phyloP scores from a whole-genome alignment of 2,329 filamentous ascomycete genomes.

The Ophiostoma perfectum region DNA sequence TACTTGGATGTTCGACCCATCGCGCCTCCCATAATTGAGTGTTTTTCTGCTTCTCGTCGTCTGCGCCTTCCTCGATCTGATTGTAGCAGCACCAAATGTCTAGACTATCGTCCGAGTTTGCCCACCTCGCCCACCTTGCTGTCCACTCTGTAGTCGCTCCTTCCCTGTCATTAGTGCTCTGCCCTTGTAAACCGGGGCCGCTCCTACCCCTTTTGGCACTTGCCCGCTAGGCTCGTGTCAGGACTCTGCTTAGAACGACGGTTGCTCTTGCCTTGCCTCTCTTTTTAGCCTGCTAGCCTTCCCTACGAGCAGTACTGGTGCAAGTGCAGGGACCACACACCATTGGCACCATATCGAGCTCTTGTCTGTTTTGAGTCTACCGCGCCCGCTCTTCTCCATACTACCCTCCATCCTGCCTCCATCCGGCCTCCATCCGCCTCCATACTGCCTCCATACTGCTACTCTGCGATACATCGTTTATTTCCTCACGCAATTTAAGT shows the following conservation, averaged over 20 bases:
- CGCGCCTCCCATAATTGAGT: background rate
- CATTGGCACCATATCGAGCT: background rate
- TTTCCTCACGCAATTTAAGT: background rate
- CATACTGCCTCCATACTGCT: background rate
- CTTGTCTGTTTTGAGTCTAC: slow-evolving; percentile 10
- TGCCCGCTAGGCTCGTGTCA: slow-evolving; percentile 9
- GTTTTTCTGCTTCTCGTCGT: background rate
- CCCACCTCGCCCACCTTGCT: background rate
- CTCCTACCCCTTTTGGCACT: slow-evolving; percentile 10
- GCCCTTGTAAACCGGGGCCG: background rate
- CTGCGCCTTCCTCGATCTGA: slow-evolving; percentile 5
- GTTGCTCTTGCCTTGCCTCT: slow-evolving; percentile 4
- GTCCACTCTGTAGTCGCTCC: background rate
- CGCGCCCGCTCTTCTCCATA: slow-evolving; percentile 1
- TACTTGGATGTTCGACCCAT: background rate
- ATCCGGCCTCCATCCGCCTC: no score
- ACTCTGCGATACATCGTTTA: slow-evolving; percentile 1
- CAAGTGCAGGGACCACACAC: background rate
- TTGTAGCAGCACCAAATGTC: background rate
- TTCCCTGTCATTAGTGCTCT: background rate
- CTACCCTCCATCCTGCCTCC: background rate
- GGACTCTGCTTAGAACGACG: background rate
- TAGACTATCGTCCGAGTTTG: slow-evolving; percentile 1
- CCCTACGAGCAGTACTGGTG: background rate
- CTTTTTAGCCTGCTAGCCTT: background rate